Percentiles rank a stretch among this genome's conserved stretches.
phyloP scores from a whole-genome alignment of 2,329 filamentous ascomycete species.

The Microsporum audouinii region DNA sequence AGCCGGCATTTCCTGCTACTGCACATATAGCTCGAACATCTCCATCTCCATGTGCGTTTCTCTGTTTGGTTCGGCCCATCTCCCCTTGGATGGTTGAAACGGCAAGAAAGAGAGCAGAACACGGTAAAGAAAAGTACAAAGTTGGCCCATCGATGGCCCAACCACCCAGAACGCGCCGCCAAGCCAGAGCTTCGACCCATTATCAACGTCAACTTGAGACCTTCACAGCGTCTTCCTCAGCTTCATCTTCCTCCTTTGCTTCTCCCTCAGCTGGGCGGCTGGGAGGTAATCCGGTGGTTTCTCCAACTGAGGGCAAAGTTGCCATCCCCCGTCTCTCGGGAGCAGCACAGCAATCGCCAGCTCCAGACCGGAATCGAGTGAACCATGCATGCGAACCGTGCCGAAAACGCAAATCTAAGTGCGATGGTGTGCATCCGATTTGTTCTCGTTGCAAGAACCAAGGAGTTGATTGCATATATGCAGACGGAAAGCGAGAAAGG shows the following conservation, averaged over 20 bases:
- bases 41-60: background rate
- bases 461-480: slow-evolving; percentile 23
- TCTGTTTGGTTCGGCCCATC: background rate
- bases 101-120: background rate
- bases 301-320: slow-evolving; percentile 13
- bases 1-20: background rate
- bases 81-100: background rate
- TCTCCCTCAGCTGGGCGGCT: slow-evolving; percentile 1
- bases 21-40: background rate
- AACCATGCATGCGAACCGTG: slow-evolving; percentile 26
- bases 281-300: slow-evolving; percentile 3
- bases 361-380: slow-evolving; percentile 14
- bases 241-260: slow-evolving; percentile 3
- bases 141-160: slow-evolving; percentile 6
- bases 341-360: background rate
- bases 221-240: background rate
- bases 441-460: slow-evolving; percentile 26
- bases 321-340: slow-evolving; percentile 15
- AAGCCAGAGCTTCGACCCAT: slow-evolving; percentile 8
- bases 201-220: slow-evolving; percentile 6
- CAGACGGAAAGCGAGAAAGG: slow-evolving; percentile 27
- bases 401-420: slow-evolving; percentile 28
- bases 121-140: background rate
- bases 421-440: slow-evolving; percentile 24
- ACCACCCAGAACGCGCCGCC: slow-evolving; percentile 9